A percentile compares a stretch with the other conserved stretches of the same genome.
Evolutionary conservation across 768 basidiomycete species (phyloP).

Genomic region (Hygrophoropsis aurantiaca): DNA sequence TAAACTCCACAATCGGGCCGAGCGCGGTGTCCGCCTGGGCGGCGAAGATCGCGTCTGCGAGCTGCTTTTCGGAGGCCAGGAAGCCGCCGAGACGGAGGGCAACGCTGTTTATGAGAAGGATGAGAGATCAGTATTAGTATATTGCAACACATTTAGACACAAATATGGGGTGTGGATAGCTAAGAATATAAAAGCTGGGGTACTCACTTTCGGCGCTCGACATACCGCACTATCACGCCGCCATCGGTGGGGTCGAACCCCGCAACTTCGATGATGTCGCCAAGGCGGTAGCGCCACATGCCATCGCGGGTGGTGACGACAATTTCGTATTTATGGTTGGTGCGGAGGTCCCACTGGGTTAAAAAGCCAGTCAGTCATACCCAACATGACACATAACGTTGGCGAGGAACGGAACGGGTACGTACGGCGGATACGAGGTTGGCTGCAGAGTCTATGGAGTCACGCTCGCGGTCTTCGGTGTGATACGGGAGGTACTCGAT

Average conservation of each 20-base stretch:
- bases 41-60: slow-evolving; percentile 6
- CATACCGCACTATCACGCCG: slow-evolving; percentile 2
- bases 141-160: too few relatives aligned
- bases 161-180: background rate
- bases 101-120: background rate
- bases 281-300: slow-evolving; percentile 10
- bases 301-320: slow-evolving; percentile 9
- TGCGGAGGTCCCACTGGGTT: slow-evolving; percentile 2
- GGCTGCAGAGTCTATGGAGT: background rate
- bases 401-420: too few relatives aligned
- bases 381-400: too few relatives aligned
- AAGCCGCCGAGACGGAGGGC: background rate
- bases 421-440: background rate
- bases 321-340: slow-evolving; percentile 5
- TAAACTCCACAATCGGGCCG: background rate
- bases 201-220: slow-evolving; percentile 9
- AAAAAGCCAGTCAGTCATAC: background rate
- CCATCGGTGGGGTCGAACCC: slow-evolving; percentile 10
- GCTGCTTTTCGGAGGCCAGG: slow-evolving; percentile 8
- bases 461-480: background rate
- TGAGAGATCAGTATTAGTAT: background rate
- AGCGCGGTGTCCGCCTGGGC: background rate
- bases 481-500: slow-evolving; percentile 6
- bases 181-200: background rate
- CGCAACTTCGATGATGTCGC: slow-evolving; percentile 6